Base-by-base conservation (phyloP, 208 protist genomes). In the Acanthamoeba sp. region DNA sequence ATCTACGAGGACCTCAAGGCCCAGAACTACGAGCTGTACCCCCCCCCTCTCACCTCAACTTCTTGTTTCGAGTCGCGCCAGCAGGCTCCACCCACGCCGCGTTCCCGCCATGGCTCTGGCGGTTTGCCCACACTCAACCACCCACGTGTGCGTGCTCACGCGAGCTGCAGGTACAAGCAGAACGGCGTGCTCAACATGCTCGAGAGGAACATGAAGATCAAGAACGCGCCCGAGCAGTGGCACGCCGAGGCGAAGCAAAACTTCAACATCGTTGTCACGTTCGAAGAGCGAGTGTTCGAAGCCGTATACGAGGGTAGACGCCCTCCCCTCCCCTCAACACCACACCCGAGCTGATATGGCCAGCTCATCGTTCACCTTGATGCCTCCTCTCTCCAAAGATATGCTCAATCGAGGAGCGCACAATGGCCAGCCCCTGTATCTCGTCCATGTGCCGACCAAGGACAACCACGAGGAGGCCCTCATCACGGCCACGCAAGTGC, bases 111-210 rank as follows among this genome's bases (percentile, higher is more conserved):
- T 91, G 4, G 24, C 36, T 78, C 27, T 50, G 45, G 45, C 45
- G 5, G 2, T 50, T 6, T 14, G 12, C 45, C 5, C 45, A 50
- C 45, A 9, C 45, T 14, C 45, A 48, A 50, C 45, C 0, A 6
- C 12, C 5, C 0, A 14, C 45, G 45, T 3, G 45, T 50, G 0
- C 45, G 0, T 50, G 38, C n/a, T 88, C 55, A 50, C 7, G 22
- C 7, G n/a, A 88, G 57, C 9, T 62, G 10, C 32, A 96, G 95
- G 40, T 97, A 97, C 92, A 96, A 64, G 34, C 59, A 82, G 48
- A 97, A 96, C 59, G 96, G 96, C 20, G 69, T 97, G 38, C 36
- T 97, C 1, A 73, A 88, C 22, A 95, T 97, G 95, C 85, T 97
- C 48, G 82, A 96, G 66, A 42, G 96, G 52, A 97, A 97, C 89